These are phyloP conservation scores for Kwoniella europaea DNA, from an alignment of 768 basidiomycete genomes.

Conservation along the genomic window DNA sequence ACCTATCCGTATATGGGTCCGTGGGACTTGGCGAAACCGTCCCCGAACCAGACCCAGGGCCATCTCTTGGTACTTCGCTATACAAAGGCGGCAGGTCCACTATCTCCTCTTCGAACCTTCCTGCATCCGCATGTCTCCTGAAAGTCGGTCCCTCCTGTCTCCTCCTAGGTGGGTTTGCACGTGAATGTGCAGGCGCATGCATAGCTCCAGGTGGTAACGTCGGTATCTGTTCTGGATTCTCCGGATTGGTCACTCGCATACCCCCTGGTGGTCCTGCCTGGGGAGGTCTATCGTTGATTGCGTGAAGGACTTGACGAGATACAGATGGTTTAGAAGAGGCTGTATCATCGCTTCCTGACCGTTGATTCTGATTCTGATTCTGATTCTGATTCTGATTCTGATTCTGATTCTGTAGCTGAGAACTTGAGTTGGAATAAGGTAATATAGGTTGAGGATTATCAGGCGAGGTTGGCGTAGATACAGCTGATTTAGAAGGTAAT, in stretches of 20 bases:
- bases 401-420: constrained; percentile 4
- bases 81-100: constrained; percentile 53
- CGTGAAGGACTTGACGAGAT: constrained; percentile 2
- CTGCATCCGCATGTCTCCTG: constrained; percentile 46
- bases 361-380: constrained; percentile 7
- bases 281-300: not conserved
- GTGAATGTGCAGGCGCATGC: not conserved
- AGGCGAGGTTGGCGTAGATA: constrained; percentile 5
- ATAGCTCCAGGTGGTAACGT: constrained; percentile 27
- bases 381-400: constrained; percentile 7
- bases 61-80: constrained; percentile 47
- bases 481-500: constrained; percentile 31
- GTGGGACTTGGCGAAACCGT: not conserved
- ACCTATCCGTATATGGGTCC: not conserved
- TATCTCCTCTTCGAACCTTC: constrained; percentile 35
- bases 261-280: constrained; percentile 4
- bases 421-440: constrained; percentile 1
- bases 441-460: not conserved
- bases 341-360: not conserved
- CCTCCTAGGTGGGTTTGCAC: constrained; percentile 11
- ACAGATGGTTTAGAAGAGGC: constrained; percentile 2
- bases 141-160: constrained; percentile 27
- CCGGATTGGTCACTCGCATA: constrained; percentile 37
- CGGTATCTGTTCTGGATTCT: constrained; percentile 30
- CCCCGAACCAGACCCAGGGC: constrained; percentile 7